These are phyloP conservation scores for Calocera viscosa DNA, from an alignment of 768 basidiomycete species.

Conservation along the genomic window DNA sequence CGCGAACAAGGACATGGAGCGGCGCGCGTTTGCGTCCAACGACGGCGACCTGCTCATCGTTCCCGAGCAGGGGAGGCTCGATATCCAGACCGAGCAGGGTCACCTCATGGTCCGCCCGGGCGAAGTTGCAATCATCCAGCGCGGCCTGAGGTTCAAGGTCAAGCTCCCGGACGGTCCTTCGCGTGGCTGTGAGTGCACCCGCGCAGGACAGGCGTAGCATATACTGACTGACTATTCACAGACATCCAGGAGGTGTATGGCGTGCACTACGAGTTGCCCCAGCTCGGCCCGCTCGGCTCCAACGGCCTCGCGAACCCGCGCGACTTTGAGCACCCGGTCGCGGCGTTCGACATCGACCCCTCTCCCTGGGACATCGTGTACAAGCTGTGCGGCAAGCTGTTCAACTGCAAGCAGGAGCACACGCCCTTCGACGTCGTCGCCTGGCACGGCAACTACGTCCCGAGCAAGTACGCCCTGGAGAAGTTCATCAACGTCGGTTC, in stretches of 20 bases:
- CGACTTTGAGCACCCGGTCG: slow-evolving; percentile 54
- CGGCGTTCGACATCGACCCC: slow-evolving; percentile 54
- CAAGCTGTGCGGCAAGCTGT: slow-evolving; percentile 45
- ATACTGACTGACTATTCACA: too few species aligned
- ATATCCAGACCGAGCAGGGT: slow-evolving; percentile 58
- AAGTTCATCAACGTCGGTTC: slow-evolving; percentile 53
- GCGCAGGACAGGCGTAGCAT: too few species aligned
- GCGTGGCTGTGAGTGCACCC: slow-evolving; percentile 49
- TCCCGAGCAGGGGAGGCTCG: slow-evolving; percentile 50
- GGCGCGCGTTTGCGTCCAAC: slow-evolving; percentile 47
- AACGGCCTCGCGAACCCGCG: slow-evolving; percentile 53
- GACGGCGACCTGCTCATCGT: slow-evolving; percentile 58
- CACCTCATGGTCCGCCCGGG: slow-evolving; percentile 52
- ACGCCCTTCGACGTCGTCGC: slow-evolving; percentile 64
- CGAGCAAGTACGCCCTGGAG: slow-evolving; percentile 53
- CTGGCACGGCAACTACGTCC: slow-evolving; percentile 58
- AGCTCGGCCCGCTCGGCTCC: slow-evolving; percentile 52
- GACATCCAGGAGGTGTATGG: slow-evolving; percentile 56
- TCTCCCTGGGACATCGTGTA: slow-evolving; percentile 38
- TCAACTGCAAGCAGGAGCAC: slow-evolving; percentile 44
- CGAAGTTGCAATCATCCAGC: slow-evolving; percentile 51
- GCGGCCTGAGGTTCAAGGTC: slow-evolving; percentile 57
- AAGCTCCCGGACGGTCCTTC: slow-evolving; percentile 31
- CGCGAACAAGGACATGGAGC: slow-evolving; percentile 48
- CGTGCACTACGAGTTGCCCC: slow-evolving; percentile 48